Evolutionary conservation across 2,329 filamentous ascomycete species (phyloP).

Genomic region (Epichloe scottii): DNA sequence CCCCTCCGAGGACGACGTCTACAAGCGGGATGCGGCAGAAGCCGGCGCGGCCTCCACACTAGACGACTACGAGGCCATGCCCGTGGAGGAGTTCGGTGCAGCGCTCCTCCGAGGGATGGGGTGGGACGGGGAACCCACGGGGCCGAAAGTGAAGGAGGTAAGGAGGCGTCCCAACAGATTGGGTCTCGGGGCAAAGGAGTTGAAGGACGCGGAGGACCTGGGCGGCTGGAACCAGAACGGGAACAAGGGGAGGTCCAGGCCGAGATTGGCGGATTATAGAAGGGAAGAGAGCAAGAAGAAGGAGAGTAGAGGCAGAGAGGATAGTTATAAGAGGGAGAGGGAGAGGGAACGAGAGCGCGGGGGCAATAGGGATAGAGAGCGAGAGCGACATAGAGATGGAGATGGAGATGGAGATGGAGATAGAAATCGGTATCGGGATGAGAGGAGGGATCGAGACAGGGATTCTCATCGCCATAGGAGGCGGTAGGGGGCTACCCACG

Average conservation of each 20-base stretch:
- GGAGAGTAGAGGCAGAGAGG: slow-evolving; percentile 28
- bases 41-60: slow-evolving; percentile 67
- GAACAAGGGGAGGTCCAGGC: slow-evolving; percentile 32
- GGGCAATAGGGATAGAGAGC: slow-evolving; percentile 26
- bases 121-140: slow-evolving; percentile 62
- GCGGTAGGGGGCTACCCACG: neutral
- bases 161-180: slow-evolving; percentile 68
- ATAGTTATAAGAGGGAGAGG: slow-evolving; percentile 34
- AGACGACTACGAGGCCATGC: slow-evolving; percentile 77
- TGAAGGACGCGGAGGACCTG: slow-evolving; percentile 58
- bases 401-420: slow-evolving; percentile 11
- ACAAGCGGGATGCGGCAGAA: slow-evolving; percentile 53
- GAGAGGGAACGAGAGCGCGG: slow-evolving; percentile 26
- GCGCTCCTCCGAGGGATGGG: slow-evolving; percentile 88
- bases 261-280: slow-evolving; percentile 38
- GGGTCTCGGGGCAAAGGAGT: slow-evolving; percentile 78
- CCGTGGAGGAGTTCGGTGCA: slow-evolving; percentile 89
- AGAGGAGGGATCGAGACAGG: slow-evolving; percentile 1
- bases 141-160: slow-evolving; percentile 44
- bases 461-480: slow-evolving; percentile 10
- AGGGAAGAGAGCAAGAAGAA: slow-evolving; percentile 31
- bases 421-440: neutral
- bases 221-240: slow-evolving; percentile 68
- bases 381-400: slow-evolving; percentile 18
- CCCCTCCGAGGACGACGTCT: slow-evolving; percentile 53